Evolutionary conservation across 345 rosid genomes (phyloP).

Genomic region (Pugionium dolabratum): DNA sequence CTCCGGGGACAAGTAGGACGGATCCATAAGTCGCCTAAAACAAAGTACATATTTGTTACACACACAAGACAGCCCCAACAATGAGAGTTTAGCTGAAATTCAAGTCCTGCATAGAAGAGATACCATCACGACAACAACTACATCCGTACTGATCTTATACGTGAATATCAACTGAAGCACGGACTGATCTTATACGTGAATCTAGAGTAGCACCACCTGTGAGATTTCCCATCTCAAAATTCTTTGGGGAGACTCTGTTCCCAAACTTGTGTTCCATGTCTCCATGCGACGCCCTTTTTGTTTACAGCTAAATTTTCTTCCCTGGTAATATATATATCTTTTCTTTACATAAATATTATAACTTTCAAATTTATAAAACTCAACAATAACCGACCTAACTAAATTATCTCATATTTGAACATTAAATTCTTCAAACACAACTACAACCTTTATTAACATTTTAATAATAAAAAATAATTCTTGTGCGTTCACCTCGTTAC

Average conservation of each 20-base stretch:
- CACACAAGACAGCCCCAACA: constrained; percentile 2
- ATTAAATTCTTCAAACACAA: too few relatives aligned
- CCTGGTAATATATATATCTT: constrained; percentile 42
- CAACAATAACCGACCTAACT: too few relatives aligned
- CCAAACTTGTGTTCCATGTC: constrained; percentile 94
- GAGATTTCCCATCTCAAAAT: constrained; percentile 70
- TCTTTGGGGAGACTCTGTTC: constrained; percentile 68
- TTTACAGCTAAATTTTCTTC: constrained; percentile 56
- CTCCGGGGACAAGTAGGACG: constrained; percentile 82
- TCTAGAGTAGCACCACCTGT: constrained; percentile 59
- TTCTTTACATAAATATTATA: too few relatives aligned
- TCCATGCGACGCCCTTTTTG: constrained; percentile 80
- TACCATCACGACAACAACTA: constrained; percentile 20
- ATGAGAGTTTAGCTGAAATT: not conserved
- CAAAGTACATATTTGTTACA: constrained; percentile 9
- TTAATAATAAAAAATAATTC: too few relatives aligned
- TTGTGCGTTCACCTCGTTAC: too few relatives aligned
- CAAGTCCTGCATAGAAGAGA: constrained; percentile 5
- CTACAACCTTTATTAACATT: too few relatives aligned
- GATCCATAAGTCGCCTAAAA: constrained; percentile 92
- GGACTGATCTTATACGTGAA: constrained; percentile 22
- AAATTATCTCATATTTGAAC: too few relatives aligned
- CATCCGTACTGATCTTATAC: not conserved
- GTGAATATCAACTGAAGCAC: constrained; percentile 1
- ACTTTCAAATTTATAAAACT: too few relatives aligned